These are phyloP conservation scores for Phytopythium aichiense DNA, from an alignment of 352 stramenopile species.

Conservation along the genomic window DNA sequence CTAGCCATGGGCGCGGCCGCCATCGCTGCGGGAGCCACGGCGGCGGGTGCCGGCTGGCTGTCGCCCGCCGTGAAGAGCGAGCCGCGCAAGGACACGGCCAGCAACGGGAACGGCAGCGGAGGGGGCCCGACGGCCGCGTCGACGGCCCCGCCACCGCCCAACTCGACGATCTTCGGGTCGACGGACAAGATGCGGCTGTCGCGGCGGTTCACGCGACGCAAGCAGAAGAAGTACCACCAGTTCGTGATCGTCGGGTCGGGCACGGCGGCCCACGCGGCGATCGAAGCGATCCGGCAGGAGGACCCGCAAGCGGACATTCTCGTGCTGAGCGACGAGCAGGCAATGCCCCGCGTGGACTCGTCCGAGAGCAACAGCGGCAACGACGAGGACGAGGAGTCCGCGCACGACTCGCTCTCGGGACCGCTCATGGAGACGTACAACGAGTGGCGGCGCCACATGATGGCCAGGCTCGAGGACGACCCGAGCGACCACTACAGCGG, in stretches of 20 bases:
- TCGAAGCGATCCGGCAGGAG: slow-evolving; percentile 88
- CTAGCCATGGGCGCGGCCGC: not conserved
- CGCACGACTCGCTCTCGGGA: slow-evolving; percentile 28
- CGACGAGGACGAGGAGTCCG: slow-evolving; percentile 13
- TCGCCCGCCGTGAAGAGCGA: not conserved
- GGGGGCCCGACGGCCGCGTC: too few relatives aligned
- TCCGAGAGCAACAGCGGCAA: slow-evolving; percentile 9
- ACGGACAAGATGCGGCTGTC: slow-evolving; percentile 41
- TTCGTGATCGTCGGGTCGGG: slow-evolving; percentile 90
- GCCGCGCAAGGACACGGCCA: not conserved
- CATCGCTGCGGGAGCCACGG: not conserved
- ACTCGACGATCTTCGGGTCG: slow-evolving; percentile 9
- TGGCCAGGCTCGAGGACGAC: slow-evolving; percentile 73
- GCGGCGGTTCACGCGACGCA: slow-evolving; percentile 59
- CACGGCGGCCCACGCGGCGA: slow-evolving; percentile 86
- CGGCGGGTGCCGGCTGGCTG: not conserved
- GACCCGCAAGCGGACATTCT: slow-evolving; percentile 79
- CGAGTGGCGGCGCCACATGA: slow-evolving; percentile 87
- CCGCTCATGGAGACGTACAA: slow-evolving; percentile 87
- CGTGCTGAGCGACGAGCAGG: slow-evolving; percentile 82
- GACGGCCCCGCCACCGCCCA: not conserved
- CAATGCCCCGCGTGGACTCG: slow-evolving; percentile 58
- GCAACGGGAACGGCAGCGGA: not conserved
- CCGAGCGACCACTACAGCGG: slow-evolving; percentile 15
- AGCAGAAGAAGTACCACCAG: slow-evolving; percentile 73